These are phyloP conservation scores for Leccinum pallidistipes DNA, from an alignment of 1,284 basidiomycete species.

Conservation along the genomic window DNA sequence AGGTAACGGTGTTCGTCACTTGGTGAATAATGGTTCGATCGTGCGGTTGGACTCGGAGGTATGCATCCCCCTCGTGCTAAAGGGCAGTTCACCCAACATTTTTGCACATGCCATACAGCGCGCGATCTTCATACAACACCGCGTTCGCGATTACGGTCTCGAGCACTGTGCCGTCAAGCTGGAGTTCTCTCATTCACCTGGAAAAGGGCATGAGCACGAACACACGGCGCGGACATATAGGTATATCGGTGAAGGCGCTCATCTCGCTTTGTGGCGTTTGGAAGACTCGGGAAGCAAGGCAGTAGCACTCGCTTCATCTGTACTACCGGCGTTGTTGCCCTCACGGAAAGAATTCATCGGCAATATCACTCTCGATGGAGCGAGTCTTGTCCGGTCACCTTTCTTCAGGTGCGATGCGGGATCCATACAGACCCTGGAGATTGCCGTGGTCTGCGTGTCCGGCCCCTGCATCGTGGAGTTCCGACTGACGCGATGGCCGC, in stretches of 20 bases:
- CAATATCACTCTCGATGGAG: conserved; percentile 17
- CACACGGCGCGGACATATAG: conserved; percentile 16
- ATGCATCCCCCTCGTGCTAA: not conserved
- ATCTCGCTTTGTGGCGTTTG: conserved; percentile 24
- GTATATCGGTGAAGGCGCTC: conserved; percentile 16
- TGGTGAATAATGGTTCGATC: conserved; percentile 20
- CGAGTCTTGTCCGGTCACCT: conserved; percentile 8
- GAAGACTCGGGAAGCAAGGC: conserved; percentile 8
- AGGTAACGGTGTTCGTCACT: conserved; percentile 9
- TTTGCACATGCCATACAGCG: conserved; percentile 9
- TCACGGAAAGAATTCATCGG: conserved; percentile 17
- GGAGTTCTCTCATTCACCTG: conserved; percentile 6
- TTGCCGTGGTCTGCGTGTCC: conserved; percentile 20
- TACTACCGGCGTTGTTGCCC: conserved; percentile 13
- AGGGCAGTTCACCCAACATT: not conserved
- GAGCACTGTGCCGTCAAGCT: conserved; percentile 19
- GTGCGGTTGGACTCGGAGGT: conserved; percentile 24
- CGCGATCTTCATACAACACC: conserved; percentile 22
- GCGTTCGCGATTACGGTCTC: conserved; percentile 26
- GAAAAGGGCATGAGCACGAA: conserved; percentile 1
- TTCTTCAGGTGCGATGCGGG: conserved; percentile 15
- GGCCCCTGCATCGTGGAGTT: conserved; percentile 30
- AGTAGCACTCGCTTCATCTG: conserved; percentile 7
- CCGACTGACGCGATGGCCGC: conserved; percentile 13
- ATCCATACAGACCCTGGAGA: conserved; percentile 24